Base-by-base conservation (phyloP, 208 protist species). In the Leishmania tropica region DNA sequence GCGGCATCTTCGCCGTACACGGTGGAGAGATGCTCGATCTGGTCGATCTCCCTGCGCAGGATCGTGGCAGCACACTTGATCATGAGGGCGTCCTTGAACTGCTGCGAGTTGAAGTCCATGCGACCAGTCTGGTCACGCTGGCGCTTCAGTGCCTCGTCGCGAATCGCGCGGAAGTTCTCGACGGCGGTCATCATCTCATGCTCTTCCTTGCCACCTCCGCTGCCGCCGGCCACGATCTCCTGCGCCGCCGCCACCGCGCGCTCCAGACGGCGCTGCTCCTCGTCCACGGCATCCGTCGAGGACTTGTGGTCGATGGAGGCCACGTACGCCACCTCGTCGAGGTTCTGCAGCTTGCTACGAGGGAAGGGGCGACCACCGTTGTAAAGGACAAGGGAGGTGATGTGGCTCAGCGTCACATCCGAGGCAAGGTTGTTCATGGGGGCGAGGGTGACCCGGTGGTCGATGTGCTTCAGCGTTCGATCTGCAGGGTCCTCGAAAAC, bases 1-100 rank as follows among this genome's bases (percentile, higher is more conserved):
- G 80, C 78, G 60, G 80, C 65, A n/a, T 84, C 85, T 1, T 83
- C 86, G 64, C 42, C 56, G 85, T 88, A 90, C 78, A 89, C 75
- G 42, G 83, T 85, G 73, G 88, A 81, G 31, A 90, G 85, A 68
- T 82, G 79, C 80, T 91, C 89, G 73, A 97, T 93, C 78, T 92
- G 90, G 58, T 67, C 76, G 35, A 95, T 28, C 45, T 94, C 83
- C 77, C 91, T 89, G 35, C 87, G 87, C 65, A 97, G 85, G 3
- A 95, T 84, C 2, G 80, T 83, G 0, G 85, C 83, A 31, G 90
- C 85, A 60, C 89, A 94, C 86, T 97, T 97, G 74, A 95, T 96
- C 92, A 95, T 96, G 37, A 97, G 89, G 8, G 92, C 91, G 75
- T 97, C 92, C 87, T 94, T 96, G 83, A 95, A 90, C 68, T 85